Conservation (phyloP, 2,329 filamentous ascomycete species). For the Didymella arachidicola region DNA sequence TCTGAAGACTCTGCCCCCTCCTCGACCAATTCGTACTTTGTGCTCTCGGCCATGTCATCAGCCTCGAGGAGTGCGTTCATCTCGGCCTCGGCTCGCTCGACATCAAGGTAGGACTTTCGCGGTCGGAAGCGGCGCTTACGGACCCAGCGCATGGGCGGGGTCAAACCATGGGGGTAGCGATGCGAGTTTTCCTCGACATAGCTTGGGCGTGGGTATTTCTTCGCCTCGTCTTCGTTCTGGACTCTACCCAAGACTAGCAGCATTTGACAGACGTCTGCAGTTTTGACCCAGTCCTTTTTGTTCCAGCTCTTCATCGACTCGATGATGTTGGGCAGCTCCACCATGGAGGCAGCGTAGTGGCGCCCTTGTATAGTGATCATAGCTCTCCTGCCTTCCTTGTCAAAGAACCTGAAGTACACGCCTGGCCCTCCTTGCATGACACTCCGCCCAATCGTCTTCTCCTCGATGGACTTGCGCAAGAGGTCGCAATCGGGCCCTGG, state of each 20-base stretch:
- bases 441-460: conserved; percentile 76
- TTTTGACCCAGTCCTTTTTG: conserved; percentile 84
- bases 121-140: conserved; percentile 84
- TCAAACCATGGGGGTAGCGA: conserved; percentile 84
- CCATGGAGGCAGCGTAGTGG: conserved; percentile 77
- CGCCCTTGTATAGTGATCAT: conserved; percentile 73
- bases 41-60: conserved; percentile 68
- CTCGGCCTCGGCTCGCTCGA: conserved; percentile 82
- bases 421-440: conserved; percentile 74
- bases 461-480: conserved; percentile 75
- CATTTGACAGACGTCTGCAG: conserved; percentile 89
- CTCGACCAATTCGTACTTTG: conserved; percentile 64
- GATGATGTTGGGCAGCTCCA: conserved; percentile 85
- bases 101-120: conserved; percentile 80
- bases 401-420: conserved; percentile 80
- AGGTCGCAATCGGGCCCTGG: conserved; percentile 88
- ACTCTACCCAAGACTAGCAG: conserved; percentile 77
- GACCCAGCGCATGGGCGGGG: conserved; percentile 86
- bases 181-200: conserved; percentile 73
- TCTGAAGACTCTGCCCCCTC: conserved; percentile 56
- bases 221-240: conserved; percentile 61
- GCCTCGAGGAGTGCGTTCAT: conserved; percentile 76
- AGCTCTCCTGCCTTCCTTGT: conserved; percentile 75
- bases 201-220: conserved; percentile 67
- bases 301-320: conserved; percentile 96